phyloP scores from a whole-genome alignment of 108 stramenopile species.

The Aurantiochytrium sp. region DNA sequence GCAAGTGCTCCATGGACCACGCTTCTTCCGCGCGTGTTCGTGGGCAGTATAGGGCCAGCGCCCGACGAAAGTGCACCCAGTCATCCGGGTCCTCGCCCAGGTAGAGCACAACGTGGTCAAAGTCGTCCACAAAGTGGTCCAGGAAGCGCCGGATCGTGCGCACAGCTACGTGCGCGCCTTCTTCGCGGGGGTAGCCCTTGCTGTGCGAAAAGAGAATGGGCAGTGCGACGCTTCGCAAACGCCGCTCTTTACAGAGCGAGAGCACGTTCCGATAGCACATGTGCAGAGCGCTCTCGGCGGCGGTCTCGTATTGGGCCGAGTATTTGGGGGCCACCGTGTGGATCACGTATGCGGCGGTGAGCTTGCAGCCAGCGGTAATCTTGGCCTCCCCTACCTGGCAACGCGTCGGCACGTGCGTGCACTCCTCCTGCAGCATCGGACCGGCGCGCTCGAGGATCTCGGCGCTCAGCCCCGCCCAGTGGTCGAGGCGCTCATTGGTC shows the following conservation, averaged over 20 bases:
- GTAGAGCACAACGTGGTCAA: neutral
- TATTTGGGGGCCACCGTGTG: neutral
- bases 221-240: neutral
- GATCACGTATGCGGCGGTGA: neutral
- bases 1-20: neutral
- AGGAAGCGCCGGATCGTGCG: constrained; percentile 24
- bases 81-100: neutral
- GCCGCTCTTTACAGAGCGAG: neutral
- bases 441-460: neutral
- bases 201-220: neutral
- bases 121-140: neutral
- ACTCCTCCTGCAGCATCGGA: neutral
- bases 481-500: neutral
- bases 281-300: constrained; percentile 16
- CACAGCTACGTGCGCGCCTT: neutral
- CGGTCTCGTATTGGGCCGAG: neutral
- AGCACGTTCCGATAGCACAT: neutral
- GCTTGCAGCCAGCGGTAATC: neutral
- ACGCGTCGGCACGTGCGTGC: neutral
- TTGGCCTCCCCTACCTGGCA: constrained; percentile 13
- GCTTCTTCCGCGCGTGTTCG: neutral
- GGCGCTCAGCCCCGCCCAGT: neutral
- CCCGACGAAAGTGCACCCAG: neutral
- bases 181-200: neutral
- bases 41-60: neutral